Percentiles rank a stretch among this genome's conserved stretches.
Conservation (phyloP, 202 grass and related monocot genomes). For the Zoysia matrella region DNA sequence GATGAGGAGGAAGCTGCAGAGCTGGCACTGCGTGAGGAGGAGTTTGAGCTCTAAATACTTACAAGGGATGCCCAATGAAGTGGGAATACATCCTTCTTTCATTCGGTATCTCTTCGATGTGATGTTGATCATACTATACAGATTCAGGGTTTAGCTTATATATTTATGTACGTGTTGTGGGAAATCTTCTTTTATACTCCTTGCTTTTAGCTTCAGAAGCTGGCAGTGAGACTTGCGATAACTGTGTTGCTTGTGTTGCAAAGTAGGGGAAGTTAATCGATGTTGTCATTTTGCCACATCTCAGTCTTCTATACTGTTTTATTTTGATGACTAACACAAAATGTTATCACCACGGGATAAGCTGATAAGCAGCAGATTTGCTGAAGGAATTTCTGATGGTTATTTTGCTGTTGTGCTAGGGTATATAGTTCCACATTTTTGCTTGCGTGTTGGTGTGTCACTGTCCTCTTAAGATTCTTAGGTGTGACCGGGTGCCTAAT, state of each 20-base stretch:
- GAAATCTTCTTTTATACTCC: constrained; percentile 29
- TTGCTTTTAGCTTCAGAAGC: constrained; percentile 32
- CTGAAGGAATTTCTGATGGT: background rate
- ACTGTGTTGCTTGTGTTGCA: constrained; percentile 46
- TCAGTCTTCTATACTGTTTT: background rate
- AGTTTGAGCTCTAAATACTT: constrained; percentile 77
- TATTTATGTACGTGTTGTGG: constrained; percentile 50
- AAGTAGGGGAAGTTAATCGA: constrained; percentile 30
- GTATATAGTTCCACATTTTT: background rate
- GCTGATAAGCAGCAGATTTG: background rate
- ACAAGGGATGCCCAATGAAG: background rate
- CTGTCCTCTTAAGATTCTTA: too few species aligned
- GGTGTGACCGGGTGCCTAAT: too few species aligned
- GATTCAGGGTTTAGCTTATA: constrained; percentile 54
- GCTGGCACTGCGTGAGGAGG: constrained; percentile 74
- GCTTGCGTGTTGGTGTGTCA: constrained; percentile 5
- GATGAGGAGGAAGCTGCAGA: constrained; percentile 94
- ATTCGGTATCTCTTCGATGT: constrained; percentile 31
- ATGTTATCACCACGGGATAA: background rate
- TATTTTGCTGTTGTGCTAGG: background rate
- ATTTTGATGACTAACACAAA: background rate
- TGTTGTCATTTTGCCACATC: constrained; percentile 30
- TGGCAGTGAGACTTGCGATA: constrained; percentile 32
- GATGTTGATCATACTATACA: constrained; percentile 66
- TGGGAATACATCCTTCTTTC: constrained; percentile 12